A percentile compares a stretch with the other conserved stretches of the same genome.
These are phyloP conservation scores for Phytophthora tentaculata DNA, from an alignment of 352 stramenopile genomes.

Conservation along the genomic window DNA sequence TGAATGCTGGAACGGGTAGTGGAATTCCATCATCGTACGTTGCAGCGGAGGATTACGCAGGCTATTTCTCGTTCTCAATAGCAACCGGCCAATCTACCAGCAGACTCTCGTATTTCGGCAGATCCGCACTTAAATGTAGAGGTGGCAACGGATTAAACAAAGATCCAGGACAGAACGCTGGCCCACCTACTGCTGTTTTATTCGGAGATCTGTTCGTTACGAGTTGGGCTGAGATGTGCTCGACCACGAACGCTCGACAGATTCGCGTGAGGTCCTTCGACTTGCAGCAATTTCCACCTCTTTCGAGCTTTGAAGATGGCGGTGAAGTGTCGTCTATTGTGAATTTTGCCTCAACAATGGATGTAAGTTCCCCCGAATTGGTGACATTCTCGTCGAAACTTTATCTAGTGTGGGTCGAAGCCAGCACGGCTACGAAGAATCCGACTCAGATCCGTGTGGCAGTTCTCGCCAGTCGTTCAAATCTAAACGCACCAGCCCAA, in stretches of 20 bases:
- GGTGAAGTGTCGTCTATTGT: constrained; percentile 34
- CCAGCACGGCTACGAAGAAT: constrained; percentile 28
- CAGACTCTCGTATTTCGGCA: constrained; percentile 48
- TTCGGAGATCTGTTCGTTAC: constrained; percentile 45
- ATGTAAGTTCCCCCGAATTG: constrained; percentile 42
- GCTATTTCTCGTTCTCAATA: constrained; percentile 69
- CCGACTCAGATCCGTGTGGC: constrained; percentile 60
- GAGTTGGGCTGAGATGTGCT: constrained; percentile 56
- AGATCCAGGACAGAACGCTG: constrained; percentile 39
- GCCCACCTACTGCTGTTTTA: constrained; percentile 25
- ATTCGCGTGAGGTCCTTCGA: constrained; percentile 57
- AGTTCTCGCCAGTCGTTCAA: constrained; percentile 38
- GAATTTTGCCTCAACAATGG: constrained; percentile 52
- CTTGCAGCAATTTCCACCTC: constrained; percentile 37
- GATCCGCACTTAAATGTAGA: constrained; percentile 51
- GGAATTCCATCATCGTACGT: constrained; percentile 35
- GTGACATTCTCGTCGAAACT: constrained; percentile 36
- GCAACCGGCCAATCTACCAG: constrained; percentile 44
- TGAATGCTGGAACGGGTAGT: constrained; percentile 47
- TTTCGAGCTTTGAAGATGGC: constrained; percentile 56
- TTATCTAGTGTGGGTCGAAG: constrained; percentile 67
- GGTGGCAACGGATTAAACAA: constrained; percentile 57
- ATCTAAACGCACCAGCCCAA: constrained; percentile 23
- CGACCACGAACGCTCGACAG: constrained; percentile 29
- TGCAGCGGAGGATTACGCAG: constrained; percentile 39